phyloP scores from a whole-genome alignment of 805 yeast species.

The Nakazawaea molendinolei region DNA sequence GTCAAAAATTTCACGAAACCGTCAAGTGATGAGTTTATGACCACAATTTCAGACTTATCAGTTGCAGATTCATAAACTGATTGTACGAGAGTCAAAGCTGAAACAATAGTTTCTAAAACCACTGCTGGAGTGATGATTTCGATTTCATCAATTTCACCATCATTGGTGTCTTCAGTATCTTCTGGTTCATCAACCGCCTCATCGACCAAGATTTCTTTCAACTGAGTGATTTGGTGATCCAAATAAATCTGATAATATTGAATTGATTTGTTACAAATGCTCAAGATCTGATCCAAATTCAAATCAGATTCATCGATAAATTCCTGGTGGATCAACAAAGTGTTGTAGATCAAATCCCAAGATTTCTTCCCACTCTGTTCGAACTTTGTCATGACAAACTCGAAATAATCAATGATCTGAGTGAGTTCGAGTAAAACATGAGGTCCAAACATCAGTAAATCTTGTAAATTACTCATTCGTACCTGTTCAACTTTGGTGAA shows the following conservation, averaged over 20 bases:
- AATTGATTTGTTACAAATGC: slow-evolving; percentile 6
- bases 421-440: slow-evolving; percentile 33
- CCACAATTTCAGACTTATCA: slow-evolving; percentile 7
- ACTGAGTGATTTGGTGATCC: slow-evolving; percentile 16
- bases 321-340: slow-evolving; percentile 41
- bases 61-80: slow-evolving; percentile 21
- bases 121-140: slow-evolving; percentile 22
- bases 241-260: slow-evolving; percentile 23
- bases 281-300: slow-evolving; percentile 9
- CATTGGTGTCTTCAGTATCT: slow-evolving; percentile 7
- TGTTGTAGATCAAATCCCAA: slow-evolving; percentile 40
- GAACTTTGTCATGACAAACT: slow-evolving; percentile 26
- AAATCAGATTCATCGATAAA: slow-evolving; percentile 32
- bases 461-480: slow-evolving; percentile 23
- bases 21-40: neutral
- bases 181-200: slow-evolving; percentile 5
- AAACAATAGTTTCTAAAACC: slow-evolving; percentile 20
- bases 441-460: slow-evolving; percentile 26
- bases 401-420: slow-evolving; percentile 31
- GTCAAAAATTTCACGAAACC: slow-evolving; percentile 16
- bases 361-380: slow-evolving; percentile 17
- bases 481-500: slow-evolving; percentile 43
- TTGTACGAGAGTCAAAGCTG: slow-evolving; percentile 20
- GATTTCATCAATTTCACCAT: slow-evolving; percentile 9
- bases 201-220: slow-evolving; percentile 20